These are phyloP conservation scores for Globisporangium echinulatum DNA, from an alignment of 352 stramenopile genomes.

Conservation along the genomic window DNA sequence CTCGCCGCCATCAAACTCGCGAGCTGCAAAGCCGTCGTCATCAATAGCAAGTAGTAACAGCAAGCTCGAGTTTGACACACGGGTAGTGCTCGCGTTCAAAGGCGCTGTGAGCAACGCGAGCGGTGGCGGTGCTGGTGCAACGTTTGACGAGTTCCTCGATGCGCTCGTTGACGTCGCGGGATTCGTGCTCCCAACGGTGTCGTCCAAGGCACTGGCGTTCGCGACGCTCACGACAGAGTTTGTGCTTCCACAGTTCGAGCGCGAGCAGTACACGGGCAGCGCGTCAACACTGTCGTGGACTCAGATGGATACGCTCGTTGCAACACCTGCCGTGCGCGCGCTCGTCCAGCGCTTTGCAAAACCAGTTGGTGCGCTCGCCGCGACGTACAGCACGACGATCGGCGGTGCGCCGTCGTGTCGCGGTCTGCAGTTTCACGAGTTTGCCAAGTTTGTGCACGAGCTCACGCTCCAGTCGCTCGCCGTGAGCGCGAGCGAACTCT, in stretches of 20 bases:
- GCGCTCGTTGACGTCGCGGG: constrained; percentile 43
- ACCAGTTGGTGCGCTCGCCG: constrained; percentile 30
- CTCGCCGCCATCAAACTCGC: not conserved
- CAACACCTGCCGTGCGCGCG: constrained; percentile 15
- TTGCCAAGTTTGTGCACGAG: constrained; percentile 41
- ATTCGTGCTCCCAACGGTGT: constrained; percentile 29
- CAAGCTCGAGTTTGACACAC: constrained; percentile 45
- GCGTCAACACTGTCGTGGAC: constrained; percentile 26
- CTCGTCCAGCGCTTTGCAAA: constrained; percentile 41
- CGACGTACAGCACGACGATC: constrained; percentile 42
- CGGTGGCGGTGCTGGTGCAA: constrained; percentile 21
- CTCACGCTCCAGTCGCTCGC: constrained; percentile 35
- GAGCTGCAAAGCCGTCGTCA: not conserved
- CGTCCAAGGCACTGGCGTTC: constrained; percentile 28
- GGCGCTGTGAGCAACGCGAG: constrained; percentile 14
- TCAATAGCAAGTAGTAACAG: constrained; percentile 6
- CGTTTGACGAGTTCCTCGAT: constrained; percentile 56
- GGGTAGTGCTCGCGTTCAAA: constrained; percentile 28
- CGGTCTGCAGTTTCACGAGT: constrained; percentile 46
- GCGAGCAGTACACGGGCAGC: constrained; percentile 15
- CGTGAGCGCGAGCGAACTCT: constrained; percentile 34
- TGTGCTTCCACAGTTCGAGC: constrained; percentile 34
- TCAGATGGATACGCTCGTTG: constrained; percentile 30
- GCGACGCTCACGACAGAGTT: constrained; percentile 26
- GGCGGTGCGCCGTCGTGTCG: constrained; percentile 17